Evolutionary conservation across 257 asterid species (phyloP).

Genomic region (Penstemon newberryi): DNA sequence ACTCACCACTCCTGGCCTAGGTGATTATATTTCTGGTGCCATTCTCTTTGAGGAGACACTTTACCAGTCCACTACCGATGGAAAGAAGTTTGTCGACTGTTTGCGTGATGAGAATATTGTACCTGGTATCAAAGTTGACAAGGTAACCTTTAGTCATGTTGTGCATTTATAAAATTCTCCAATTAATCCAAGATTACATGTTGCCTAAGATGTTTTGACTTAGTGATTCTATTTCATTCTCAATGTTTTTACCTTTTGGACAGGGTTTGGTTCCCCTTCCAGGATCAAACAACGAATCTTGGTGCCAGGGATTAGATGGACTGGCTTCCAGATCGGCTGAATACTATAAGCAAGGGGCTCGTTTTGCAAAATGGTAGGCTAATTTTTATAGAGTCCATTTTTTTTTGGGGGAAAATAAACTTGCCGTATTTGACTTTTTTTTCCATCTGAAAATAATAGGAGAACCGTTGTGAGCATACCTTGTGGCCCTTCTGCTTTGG

Average conservation of each 20-base stretch:
- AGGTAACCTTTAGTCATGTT: conserved; percentile 41
- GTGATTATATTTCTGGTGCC: conserved; percentile 89
- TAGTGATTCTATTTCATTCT: not conserved
- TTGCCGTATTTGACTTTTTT: conserved; percentile 15
- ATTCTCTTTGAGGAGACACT: conserved; percentile 93
- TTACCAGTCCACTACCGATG: conserved; percentile 87
- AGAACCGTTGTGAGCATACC: conserved; percentile 95
- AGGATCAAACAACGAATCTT: conserved; percentile 86
- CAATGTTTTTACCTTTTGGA: conserved; percentile 18
- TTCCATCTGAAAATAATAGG: conserved; percentile 40
- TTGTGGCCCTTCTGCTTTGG: conserved; percentile 96
- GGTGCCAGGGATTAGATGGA: conserved; percentile 99
- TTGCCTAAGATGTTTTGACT: not conserved
- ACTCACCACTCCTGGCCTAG: conserved; percentile 89
- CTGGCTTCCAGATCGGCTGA: conserved; percentile 95
- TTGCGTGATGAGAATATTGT: conserved; percentile 70
- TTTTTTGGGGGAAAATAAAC: not conserved
- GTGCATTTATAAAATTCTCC: not conserved
- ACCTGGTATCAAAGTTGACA: conserved; percentile 96
- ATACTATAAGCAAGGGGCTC: conserved; percentile 95
- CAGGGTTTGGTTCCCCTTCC: conserved; percentile 91
- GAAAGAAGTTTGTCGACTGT: conserved; percentile 85
- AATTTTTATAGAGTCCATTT: conserved; percentile 1
- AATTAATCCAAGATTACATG: not conserved
- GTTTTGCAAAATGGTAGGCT: conserved; percentile 65